Base-by-base conservation (phyloP, 1,284 basidiomycete genomes). In the Ceratobasidium sp. region DNA sequence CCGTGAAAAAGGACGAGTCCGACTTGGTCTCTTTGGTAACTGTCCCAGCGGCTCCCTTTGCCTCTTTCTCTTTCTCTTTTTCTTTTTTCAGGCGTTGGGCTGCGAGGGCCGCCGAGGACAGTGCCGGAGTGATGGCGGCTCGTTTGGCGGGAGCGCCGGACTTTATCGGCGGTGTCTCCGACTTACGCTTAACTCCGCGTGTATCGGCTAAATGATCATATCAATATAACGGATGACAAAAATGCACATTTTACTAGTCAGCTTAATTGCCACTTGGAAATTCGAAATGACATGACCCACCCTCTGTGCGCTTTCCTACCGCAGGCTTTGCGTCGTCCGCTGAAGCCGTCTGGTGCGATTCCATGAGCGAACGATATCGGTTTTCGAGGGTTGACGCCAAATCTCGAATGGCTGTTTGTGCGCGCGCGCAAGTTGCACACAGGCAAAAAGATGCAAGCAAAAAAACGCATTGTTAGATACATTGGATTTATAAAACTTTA, bases 381-480 rank as follows among this genome's bases (percentile, higher is more conserved):
- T 84, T 85, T 80, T 90, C 88, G 79, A 92, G 81, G 80, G 90
- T 91, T 76, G 84, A 84, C 75, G 90, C 90, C 87, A 92, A 89
- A 80, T 92, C 90, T 86, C 90, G 89, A 87, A 91, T 85, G 79
- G 90, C 90, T 91, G 81, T 76, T 76, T 73, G 80, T 79, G 74
- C 75, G 73, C 74, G 49, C 49, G 73, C 74, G 49, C 49, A 50
- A 50, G 21, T 21, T 50, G 59, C 21, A 53, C 30, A 56, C 19
- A 41, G 30, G 73, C 73, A 78, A 73, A 77, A 77, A 77, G 78
- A 77, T 75, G 78, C 75, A 77, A 74, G 73, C 74, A n/a, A 73
- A 78, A 75, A 75, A 75, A 44, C 58, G 75, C 66, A 60, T 75
- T 79, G 86, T 89, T 86, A 88, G 87, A 88, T 88, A 88, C 84